Evolutionary conservation across 192 early-diverging fungal species (phyloP).

Genomic region (Mortierella claussenii): DNA sequence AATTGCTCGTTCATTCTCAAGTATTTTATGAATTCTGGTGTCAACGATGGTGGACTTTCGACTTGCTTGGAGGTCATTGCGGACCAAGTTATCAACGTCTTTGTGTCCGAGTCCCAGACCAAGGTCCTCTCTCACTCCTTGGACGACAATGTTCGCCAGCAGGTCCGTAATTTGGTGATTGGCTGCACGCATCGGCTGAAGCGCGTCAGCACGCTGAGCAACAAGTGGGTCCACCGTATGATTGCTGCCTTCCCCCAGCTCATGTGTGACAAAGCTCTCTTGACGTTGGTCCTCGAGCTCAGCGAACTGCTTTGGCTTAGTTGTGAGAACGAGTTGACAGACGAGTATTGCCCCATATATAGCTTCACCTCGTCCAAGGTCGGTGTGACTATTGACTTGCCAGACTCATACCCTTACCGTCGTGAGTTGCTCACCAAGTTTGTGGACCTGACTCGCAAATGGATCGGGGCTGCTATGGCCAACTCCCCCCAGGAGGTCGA

Average conservation of each 20-base stretch:
- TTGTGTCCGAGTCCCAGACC: constrained; percentile 61
- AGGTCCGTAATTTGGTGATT: constrained; percentile 72
- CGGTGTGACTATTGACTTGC: constrained; percentile 72
- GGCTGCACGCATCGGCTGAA: constrained; percentile 75
- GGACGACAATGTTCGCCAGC: constrained; percentile 60
- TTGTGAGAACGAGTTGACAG: constrained; percentile 80
- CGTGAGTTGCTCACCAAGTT: constrained; percentile 70
- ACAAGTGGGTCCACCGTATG: constrained; percentile 70
- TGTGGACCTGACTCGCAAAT: constrained; percentile 69
- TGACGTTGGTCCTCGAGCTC: constrained; percentile 84
- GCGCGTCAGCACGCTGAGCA: constrained; percentile 73
- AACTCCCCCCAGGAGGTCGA: constrained; percentile 78
- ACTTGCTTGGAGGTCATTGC: constrained; percentile 82
- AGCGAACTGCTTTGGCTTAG: constrained; percentile 83
- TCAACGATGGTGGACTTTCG: constrained; percentile 79
- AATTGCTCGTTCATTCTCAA: constrained; percentile 76
- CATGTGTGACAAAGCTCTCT: constrained; percentile 76
- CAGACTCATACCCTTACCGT: constrained; percentile 79
- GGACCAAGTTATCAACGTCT: constrained; percentile 66
- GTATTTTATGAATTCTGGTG: constrained; percentile 90
- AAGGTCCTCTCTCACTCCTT: constrained; percentile 62
- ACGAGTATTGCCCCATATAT: constrained; percentile 81
- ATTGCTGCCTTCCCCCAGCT: constrained; percentile 76
- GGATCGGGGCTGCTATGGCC: constrained; percentile 70
- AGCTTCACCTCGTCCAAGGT: constrained; percentile 71